A percentile compares a stretch with the other conserved stretches of the same genome.
These are phyloP conservation scores for Notholithocarpus densiflorus DNA, from an alignment of 306 rosid genomes.

Conservation along the genomic window DNA sequence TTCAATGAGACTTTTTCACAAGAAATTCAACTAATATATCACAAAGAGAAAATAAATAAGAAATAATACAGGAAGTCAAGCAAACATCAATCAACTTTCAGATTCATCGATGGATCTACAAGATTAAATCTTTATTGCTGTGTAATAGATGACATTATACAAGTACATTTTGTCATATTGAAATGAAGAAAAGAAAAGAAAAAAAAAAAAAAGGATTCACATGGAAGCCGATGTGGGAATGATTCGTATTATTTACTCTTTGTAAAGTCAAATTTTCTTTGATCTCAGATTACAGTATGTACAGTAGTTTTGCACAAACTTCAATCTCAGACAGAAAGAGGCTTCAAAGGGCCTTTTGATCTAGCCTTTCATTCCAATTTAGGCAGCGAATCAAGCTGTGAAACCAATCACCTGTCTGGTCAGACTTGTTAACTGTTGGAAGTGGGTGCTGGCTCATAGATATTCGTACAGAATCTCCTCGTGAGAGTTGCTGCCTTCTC, in stretches of 20 bases:
- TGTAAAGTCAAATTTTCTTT: constrained; percentile 10
- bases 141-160: constrained; percentile 20
- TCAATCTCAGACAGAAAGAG: constrained; percentile 4
- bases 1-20: neutral
- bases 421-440: constrained; percentile 95
- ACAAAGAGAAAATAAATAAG: neutral
- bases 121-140: constrained; percentile 23
- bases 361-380: constrained; percentile 97
- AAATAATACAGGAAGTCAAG: constrained; percentile 2
- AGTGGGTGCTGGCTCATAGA: constrained; percentile 93
- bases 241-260: constrained; percentile 23
- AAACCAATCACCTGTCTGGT: constrained; percentile 99
- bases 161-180: constrained; percentile 18
- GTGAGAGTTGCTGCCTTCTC: constrained; percentile 97
- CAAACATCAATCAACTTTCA: constrained; percentile 8
- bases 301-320: constrained; percentile 43
- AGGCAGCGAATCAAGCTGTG: constrained; percentile 97
- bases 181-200: constrained; percentile 5
- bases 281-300: constrained; percentile 33
- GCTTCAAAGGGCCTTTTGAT: constrained; percentile 85
- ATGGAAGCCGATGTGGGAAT: constrained; percentile 26
- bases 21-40: neutral
- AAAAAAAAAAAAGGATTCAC: constrained; percentile 5
- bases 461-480: constrained; percentile 88
- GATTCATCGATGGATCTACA: constrained; percentile 3